A percentile compares a stretch with the other conserved stretches of the same genome.
phyloP scores from a whole-genome alignment of 768 basidiomycete species.

The Coprinopsis strossmayeri region DNA sequence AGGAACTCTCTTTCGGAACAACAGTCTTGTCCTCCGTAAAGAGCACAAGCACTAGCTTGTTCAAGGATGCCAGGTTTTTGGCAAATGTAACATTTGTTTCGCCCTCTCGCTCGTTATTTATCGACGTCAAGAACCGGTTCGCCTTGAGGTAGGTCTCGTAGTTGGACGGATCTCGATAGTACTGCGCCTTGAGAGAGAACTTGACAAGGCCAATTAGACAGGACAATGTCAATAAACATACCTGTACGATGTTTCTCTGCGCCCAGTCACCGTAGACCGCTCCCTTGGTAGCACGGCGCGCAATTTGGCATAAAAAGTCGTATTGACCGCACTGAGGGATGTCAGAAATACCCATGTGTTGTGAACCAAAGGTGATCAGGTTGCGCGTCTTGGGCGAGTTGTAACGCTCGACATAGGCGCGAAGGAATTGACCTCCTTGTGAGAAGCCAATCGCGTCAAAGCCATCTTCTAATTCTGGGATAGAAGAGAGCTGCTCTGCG shows the following conservation, averaged over 20 bases:
- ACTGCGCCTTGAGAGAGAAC: conserved; percentile 57
- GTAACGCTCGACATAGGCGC: conserved; percentile 76
- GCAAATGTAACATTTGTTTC: conserved; percentile 54
- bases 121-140: conserved; percentile 62
- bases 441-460: conserved; percentile 89
- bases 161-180: conserved; percentile 69
- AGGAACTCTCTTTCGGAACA: conserved; percentile 77
- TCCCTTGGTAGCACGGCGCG: conserved; percentile 50
- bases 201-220: background rate
- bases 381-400: conserved; percentile 72
- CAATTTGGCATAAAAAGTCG: conserved; percentile 67
- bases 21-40: conserved; percentile 73
- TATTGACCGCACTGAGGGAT: conserved; percentile 56
- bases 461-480: conserved; percentile 60
- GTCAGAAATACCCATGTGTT: conserved; percentile 83
- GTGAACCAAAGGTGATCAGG: conserved; percentile 82
- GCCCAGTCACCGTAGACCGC: conserved; percentile 74
- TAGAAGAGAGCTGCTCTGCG: conserved; percentile 52
- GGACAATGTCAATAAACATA: conserved; percentile 18
- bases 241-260: conserved; percentile 71
- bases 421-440: conserved; percentile 84
- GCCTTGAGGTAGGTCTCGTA: conserved; percentile 49
- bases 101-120: conserved; percentile 71
- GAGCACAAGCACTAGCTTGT: conserved; percentile 64
- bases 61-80: conserved; percentile 51